Conservation (phyloP, 2,329 filamentous ascomycete species). For the Aspergillus sp. region DNA sequence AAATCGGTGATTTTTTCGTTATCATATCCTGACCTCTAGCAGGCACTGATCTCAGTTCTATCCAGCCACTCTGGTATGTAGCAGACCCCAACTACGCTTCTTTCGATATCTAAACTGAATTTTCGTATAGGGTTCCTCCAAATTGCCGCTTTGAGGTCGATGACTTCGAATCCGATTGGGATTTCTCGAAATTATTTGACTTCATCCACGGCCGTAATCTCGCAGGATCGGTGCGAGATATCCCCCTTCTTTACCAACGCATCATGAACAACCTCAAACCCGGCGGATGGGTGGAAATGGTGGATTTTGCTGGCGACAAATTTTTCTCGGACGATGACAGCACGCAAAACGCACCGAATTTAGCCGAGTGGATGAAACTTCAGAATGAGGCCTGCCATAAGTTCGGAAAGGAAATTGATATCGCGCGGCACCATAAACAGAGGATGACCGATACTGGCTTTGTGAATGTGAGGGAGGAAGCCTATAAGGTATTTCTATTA, state of each 20-base stretch:
- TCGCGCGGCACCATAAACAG: constrained; percentile 28
- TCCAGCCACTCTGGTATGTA: constrained; percentile 17
- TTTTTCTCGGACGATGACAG: constrained; percentile 24
- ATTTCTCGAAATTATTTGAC: constrained; percentile 15
- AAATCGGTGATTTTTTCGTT: neutral
- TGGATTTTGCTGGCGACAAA: constrained; percentile 24
- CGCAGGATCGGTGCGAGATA: constrained; percentile 16
- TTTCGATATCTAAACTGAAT: neutral
- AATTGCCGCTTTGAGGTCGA: constrained; percentile 22
- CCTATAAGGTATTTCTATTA: constrained; percentile 33
- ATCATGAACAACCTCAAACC: constrained; percentile 32
- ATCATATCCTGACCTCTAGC: neutral
- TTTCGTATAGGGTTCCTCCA: constrained; percentile 16
- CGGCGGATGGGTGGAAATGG: constrained; percentile 44
- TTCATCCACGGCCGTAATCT: constrained; percentile 20
- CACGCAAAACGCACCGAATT: constrained; percentile 14
- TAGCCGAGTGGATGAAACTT: constrained; percentile 17
- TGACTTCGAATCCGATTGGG: constrained; percentile 19
- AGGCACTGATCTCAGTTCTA: constrained; percentile 20
- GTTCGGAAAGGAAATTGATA: constrained; percentile 26
- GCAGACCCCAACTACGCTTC: neutral
- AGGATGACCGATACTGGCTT: constrained; percentile 46
- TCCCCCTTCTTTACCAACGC: constrained; percentile 14
- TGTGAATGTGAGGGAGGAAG: constrained; percentile 39
- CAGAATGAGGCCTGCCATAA: constrained; percentile 20